Conservation (phyloP, 108 stramenopile genomes). For the Discostella stelligeroides region DNA sequence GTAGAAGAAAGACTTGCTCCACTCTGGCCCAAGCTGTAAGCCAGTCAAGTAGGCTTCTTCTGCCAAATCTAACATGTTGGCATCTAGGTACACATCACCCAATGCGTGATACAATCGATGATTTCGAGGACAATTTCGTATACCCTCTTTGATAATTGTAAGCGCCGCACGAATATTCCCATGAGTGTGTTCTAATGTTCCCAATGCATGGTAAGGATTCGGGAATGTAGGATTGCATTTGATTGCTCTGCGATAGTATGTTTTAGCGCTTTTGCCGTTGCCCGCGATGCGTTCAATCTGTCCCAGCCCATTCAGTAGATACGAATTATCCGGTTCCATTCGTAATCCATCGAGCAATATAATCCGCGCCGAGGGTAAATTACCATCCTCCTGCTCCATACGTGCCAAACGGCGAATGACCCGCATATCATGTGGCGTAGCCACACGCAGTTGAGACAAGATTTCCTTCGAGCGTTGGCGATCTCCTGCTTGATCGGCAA, state of each 20-base stretch:
- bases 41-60: slow-evolving; percentile 62
- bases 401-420: slow-evolving; percentile 73
- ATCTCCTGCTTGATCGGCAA: slow-evolving; percentile 75
- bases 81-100: slow-evolving; percentile 79
- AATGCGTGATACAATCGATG: slow-evolving; percentile 84
- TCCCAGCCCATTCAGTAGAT: slow-evolving; percentile 75
- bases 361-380: slow-evolving; percentile 44
- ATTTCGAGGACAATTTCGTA: slow-evolving; percentile 65
- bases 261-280: slow-evolving; percentile 35
- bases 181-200: slow-evolving; percentile 64
- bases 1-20: slow-evolving; percentile 67
- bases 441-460: slow-evolving; percentile 49
- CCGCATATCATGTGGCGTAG: slow-evolving; percentile 74
- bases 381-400: slow-evolving; percentile 67
- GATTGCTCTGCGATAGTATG: slow-evolving; percentile 61
- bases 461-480: slow-evolving; percentile 49
- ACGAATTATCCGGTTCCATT: slow-evolving; percentile 50
- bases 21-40: slow-evolving; percentile 55
- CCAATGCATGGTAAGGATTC: slow-evolving; percentile 80
- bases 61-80: slow-evolving; percentile 71
- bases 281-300: slow-evolving; percentile 55
- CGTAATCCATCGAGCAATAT: slow-evolving; percentile 57
- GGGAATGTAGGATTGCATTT: slow-evolving; percentile 60
- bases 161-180: slow-evolving; percentile 73
- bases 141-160: slow-evolving; percentile 63